phyloP scores from a whole-genome alignment of 192 early-diverging fungal genomes.

The Backusella morwellensis region DNA sequence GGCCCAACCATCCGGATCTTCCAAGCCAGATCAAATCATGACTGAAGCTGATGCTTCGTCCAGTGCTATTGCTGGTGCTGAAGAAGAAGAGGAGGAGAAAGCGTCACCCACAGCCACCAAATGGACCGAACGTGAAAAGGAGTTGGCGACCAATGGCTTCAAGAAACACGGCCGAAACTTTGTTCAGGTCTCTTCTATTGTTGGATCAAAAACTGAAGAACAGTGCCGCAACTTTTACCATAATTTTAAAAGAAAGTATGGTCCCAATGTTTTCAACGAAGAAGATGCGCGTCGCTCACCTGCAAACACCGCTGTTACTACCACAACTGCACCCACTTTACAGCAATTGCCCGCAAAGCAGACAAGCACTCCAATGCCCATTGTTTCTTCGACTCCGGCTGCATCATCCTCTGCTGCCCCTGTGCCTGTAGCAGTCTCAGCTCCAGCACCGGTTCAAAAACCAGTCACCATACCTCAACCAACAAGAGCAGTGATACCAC shows the following conservation, averaged over 20 bases:
- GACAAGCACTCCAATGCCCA: neutral
- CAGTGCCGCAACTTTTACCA: slow-evolving; percentile 81
- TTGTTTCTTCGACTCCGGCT: neutral
- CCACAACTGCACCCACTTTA: neutral
- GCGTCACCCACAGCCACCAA: slow-evolving; percentile 30
- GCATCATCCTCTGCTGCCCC: neutral
- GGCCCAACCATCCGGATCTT: neutral
- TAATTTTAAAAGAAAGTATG: slow-evolving; percentile 70
- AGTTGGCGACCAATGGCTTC: slow-evolving; percentile 59
- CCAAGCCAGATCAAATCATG: neutral
- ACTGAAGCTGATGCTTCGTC: slow-evolving; percentile 15
- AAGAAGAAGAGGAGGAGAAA: slow-evolving; percentile 20
- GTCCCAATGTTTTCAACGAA: slow-evolving; percentile 52
- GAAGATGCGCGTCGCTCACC: slow-evolving; percentile 16
- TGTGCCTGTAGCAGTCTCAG: neutral
- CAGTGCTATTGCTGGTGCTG: too few species aligned
- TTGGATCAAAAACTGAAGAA: slow-evolving; percentile 75
- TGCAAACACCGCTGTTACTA: neutral
- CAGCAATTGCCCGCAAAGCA: neutral
- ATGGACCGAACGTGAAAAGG: slow-evolving; percentile 63
- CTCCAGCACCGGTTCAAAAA: neutral
- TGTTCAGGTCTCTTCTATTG: slow-evolving; percentile 61
- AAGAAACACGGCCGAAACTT: slow-evolving; percentile 70
- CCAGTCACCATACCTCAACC: neutral
- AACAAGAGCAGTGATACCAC: neutral